Conservation (phyloP, 2,329 filamentous ascomycete species). For the Colletotrichum phormii region DNA sequence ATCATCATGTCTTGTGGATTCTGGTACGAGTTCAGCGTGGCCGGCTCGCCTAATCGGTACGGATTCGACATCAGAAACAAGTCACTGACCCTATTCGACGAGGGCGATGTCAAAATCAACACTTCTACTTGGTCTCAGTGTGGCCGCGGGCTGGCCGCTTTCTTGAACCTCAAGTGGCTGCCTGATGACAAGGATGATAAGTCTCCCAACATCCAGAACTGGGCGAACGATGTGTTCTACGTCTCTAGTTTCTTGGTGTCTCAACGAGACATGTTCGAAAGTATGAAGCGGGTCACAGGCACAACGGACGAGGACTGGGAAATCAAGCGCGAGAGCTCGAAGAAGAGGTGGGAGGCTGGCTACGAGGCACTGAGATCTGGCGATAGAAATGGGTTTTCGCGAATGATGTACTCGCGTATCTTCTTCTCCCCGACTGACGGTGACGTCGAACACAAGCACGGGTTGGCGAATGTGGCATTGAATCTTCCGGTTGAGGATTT, state of each 20-base stretch:
- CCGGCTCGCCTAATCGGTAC: slow-evolving; percentile 44
- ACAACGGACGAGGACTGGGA: slow-evolving; percentile 71
- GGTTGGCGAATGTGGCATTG: slow-evolving; percentile 62
- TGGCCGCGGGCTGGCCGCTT: slow-evolving; percentile 51
- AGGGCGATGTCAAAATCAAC: slow-evolving; percentile 67
- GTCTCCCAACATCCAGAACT: slow-evolving; percentile 40
- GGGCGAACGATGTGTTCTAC: slow-evolving; percentile 60
- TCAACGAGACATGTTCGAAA: slow-evolving; percentile 74
- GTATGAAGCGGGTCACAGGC: slow-evolving; percentile 68
- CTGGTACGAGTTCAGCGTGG: slow-evolving; percentile 66
- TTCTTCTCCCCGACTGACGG: slow-evolving; percentile 61
- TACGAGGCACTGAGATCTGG: slow-evolving; percentile 56
- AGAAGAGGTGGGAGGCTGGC: slow-evolving; percentile 61
- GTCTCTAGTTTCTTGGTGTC: slow-evolving; percentile 67
- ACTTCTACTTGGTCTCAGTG: slow-evolving; percentile 71
- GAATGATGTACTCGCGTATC: slow-evolving; percentile 65
- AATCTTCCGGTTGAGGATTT: slow-evolving; percentile 68
- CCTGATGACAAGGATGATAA: slow-evolving; percentile 33
- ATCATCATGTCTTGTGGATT: slow-evolving; percentile 57
- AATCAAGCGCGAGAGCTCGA: slow-evolving; percentile 59
- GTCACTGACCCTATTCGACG: slow-evolving; percentile 61
- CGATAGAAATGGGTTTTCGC: slow-evolving; percentile 54
- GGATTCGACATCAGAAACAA: slow-evolving; percentile 62
- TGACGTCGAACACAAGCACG: slow-evolving; percentile 53
- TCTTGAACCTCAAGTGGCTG: slow-evolving; percentile 53